phyloP scores from a whole-genome alignment of 2,329 filamentous ascomycete genomes.

The Spiromastix sp. region DNA sequence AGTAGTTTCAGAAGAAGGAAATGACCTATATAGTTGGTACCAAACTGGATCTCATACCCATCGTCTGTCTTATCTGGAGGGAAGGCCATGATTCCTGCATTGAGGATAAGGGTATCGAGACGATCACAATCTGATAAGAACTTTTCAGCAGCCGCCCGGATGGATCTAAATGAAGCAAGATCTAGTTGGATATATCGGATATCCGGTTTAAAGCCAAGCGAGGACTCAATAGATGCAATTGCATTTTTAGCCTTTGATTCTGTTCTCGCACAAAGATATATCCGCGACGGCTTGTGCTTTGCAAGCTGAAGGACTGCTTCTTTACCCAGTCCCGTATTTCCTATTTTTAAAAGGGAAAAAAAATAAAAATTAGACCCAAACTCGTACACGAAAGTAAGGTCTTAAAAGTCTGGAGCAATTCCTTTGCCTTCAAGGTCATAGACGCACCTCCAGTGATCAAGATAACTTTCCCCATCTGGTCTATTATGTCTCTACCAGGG shows the following conservation, averaged over 20 bases:
- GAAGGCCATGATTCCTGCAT: constrained; percentile 38
- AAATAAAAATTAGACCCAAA: not conserved
- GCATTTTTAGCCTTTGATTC: constrained; percentile 32
- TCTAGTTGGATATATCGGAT: constrained; percentile 40
- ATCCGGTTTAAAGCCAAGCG: constrained; percentile 22
- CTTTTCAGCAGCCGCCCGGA: constrained; percentile 33
- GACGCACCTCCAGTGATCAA: constrained; percentile 41
- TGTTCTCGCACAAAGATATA: constrained; percentile 46
- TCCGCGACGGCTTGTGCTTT: constrained; percentile 41
- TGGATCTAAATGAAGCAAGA: constrained; percentile 40
- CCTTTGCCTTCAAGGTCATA: not conserved
- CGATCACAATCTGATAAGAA: constrained; percentile 32
- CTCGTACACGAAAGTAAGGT: not conserved
- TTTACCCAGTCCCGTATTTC: constrained; percentile 37
- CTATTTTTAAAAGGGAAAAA: constrained; percentile 15
- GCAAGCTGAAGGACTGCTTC: constrained; percentile 39
- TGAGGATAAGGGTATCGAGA: constrained; percentile 36
- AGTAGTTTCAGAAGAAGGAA: constrained; percentile 36
- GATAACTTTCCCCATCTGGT: constrained; percentile 40
- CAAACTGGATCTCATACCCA: constrained; percentile 36
- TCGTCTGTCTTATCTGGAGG: constrained; percentile 27
- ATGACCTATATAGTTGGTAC: constrained; percentile 39
- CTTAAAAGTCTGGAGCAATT: not conserved
- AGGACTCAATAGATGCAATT: constrained; percentile 32
- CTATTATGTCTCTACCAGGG: constrained; percentile 35